Percentiles rank a stretch among this genome's conserved stretches.
phyloP scores from a whole-genome alignment of 1,139 yeast genomes.

The Scheffersomyces segobiensis region DNA sequence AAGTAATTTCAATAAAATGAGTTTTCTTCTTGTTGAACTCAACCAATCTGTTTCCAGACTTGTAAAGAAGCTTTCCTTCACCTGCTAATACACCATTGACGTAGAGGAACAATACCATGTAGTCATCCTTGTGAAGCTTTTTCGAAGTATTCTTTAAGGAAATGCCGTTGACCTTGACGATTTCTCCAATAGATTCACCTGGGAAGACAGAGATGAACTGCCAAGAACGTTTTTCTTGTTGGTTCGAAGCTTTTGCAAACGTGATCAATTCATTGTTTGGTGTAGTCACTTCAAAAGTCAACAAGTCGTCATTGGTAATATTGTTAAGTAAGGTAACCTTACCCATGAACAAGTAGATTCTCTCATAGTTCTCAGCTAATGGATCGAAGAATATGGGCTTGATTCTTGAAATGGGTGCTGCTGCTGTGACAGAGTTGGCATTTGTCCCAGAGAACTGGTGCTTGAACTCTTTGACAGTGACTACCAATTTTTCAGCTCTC shows the following conservation, averaged over 20 bases:
- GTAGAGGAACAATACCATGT: conserved; percentile 57
- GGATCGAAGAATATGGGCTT: conserved; percentile 67
- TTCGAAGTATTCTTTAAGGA: conserved; percentile 35
- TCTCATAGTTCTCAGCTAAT: conserved; percentile 57
- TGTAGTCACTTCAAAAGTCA: conserved; percentile 51
- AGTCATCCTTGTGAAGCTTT: conserved; percentile 49
- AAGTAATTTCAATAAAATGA: conserved; percentile 36
- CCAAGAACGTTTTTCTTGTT: conserved; percentile 57
- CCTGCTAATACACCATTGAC: conserved; percentile 66
- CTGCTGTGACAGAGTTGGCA: conserved; percentile 39
- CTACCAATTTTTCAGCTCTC: conserved; percentile 70
- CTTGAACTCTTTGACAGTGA: conserved; percentile 74
- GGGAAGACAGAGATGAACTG: conserved; percentile 76
- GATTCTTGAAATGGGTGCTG: conserved; percentile 60
- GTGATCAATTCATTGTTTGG: conserved; percentile 49
- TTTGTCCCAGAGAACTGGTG: conserved; percentile 47
- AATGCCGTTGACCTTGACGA: conserved; percentile 59
- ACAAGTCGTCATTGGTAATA: conserved; percentile 35
- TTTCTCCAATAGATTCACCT: conserved; percentile 74
- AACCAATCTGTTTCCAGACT: conserved; percentile 41
- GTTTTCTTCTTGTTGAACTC: conserved; percentile 41
- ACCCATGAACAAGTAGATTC: conserved; percentile 59
- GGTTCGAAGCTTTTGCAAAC: conserved; percentile 72
- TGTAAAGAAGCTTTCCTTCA: conserved; percentile 47
- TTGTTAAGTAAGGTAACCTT: conserved; percentile 42